phyloP scores from a whole-genome alignment of 1,284 basidiomycete species.

The Cutaneotrichosporon cavernicola region DNA sequence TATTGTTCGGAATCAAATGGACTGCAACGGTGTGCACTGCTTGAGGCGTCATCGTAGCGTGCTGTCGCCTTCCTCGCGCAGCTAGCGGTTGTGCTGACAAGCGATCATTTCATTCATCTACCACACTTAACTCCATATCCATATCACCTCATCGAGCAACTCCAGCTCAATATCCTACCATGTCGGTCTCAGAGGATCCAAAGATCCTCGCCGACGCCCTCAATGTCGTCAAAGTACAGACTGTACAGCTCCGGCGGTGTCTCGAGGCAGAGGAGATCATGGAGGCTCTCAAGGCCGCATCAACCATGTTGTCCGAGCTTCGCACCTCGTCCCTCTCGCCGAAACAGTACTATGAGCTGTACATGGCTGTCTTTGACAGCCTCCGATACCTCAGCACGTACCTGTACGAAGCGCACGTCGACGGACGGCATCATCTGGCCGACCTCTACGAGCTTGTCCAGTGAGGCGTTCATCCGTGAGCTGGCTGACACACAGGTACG shows the following conservation, averaged over 20 bases:
- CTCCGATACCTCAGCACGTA: conserved; percentile 89
- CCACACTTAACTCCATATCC: not conserved
- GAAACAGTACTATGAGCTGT: conserved; percentile 96
- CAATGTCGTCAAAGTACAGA: conserved; percentile 81
- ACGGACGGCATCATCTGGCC: conserved; percentile 85
- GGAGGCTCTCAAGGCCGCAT: conserved; percentile 93
- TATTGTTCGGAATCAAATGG: too few relatives aligned
- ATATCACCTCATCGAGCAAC: not conserved
- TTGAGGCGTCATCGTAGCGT: too few relatives aligned
- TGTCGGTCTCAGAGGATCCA: conserved; percentile 39
- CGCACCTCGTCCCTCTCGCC: conserved; percentile 86
- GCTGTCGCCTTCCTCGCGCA: not conserved
- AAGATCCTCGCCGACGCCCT: conserved; percentile 49
- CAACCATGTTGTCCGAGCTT: conserved; percentile 90
- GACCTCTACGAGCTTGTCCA: conserved; percentile 97
- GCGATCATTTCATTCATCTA: conserved; percentile 2
- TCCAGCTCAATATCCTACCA: conserved; percentile 3
- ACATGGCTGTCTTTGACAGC: conserved; percentile 96
- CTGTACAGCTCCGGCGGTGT: conserved; percentile 88
- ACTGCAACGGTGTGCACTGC: too few relatives aligned
- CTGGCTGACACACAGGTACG: conserved; percentile 35
- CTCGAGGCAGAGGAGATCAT: conserved; percentile 91
- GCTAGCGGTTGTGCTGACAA: not conserved
- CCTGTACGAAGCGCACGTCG: conserved; percentile 86
- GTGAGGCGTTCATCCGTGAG: conserved; percentile 56